Evolutionary conservation across 176 grass and related monocot genomes (phyloP).

Genomic region (Avena insularis): DNA sequence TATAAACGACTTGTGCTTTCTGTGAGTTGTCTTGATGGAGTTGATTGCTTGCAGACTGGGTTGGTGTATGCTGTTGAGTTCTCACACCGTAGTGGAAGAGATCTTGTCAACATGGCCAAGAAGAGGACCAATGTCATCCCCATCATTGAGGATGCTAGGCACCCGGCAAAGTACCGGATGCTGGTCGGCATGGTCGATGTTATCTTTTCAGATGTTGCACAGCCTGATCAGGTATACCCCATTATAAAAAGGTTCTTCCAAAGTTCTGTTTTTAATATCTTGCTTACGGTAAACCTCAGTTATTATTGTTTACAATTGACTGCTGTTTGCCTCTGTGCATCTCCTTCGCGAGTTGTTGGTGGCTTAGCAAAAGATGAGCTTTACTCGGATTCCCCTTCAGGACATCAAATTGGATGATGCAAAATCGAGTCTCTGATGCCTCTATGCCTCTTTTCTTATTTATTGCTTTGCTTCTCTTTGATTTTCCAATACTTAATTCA

Average conservation of each 20-base stretch:
- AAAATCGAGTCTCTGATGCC: constrained; percentile 87
- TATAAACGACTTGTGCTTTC: accelerated
- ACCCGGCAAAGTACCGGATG: constrained; percentile 85
- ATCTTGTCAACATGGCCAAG: constrained; percentile 97
- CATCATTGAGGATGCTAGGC: constrained; percentile 95
- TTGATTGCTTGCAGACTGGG: constrained; percentile 47
- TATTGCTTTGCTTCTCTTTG: too few relatives aligned
- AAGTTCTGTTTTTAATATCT: neutral
- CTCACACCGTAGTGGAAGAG: constrained; percentile 91
- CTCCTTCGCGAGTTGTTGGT: neutral
- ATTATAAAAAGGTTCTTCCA: neutral
- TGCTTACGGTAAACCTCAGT: neutral
- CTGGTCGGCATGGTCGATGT: constrained; percentile 98
- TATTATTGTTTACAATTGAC: neutral
- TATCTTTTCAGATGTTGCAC: constrained; percentile 98
- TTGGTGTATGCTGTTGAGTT: constrained; percentile 97
- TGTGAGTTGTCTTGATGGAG: neutral
- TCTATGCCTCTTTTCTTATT: neutral
- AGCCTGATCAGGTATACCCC: constrained; percentile 83
- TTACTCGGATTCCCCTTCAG: constrained; percentile 99
- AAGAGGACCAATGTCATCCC: constrained; percentile 97
- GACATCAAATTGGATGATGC: constrained; percentile 94
- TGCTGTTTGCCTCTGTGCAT: neutral
- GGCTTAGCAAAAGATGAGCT: constrained; percentile 72
- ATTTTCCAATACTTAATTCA: neutral